phyloP scores from a whole-genome alignment of 2,329 filamentous ascomycete species.

The Colletotrichum eremochloae region DNA sequence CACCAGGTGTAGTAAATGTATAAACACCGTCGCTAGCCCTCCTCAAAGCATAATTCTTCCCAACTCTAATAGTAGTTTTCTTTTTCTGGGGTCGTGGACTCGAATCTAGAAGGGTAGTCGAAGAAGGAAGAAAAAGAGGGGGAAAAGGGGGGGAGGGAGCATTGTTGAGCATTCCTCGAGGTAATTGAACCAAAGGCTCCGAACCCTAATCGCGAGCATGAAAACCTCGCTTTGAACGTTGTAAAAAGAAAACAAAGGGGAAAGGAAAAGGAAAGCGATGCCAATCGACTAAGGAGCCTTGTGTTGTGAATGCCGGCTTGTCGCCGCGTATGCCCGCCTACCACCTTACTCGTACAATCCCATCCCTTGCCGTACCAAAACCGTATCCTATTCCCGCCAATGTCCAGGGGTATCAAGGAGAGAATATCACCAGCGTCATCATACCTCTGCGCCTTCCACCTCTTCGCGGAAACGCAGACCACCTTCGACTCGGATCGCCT shows the following conservation, averaged over 20 bases:
- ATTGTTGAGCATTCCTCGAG: background rate
- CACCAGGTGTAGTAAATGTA: slow-evolving; percentile 12
- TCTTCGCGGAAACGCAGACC: slow-evolving; percentile 72
- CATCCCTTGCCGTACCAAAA: slow-evolving; percentile 13
- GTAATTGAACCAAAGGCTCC: slow-evolving; percentile 11
- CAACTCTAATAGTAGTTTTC: slow-evolving; percentile 16
- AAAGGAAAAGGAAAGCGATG: slow-evolving; percentile 32
- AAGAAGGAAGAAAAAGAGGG: background rate
- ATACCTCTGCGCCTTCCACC: slow-evolving; percentile 67
- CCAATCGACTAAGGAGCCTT: slow-evolving; percentile 3
- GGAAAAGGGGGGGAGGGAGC: background rate
- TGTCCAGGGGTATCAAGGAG: slow-evolving; percentile 29
- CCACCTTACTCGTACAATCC: slow-evolving; percentile 32
- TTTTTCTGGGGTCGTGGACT: slow-evolving; percentile 28
- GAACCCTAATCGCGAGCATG: slow-evolving; percentile 24
- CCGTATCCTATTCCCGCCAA: slow-evolving; percentile 19
- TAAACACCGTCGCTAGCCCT: slow-evolving; percentile 33
- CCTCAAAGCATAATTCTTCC: background rate
- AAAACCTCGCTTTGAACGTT: slow-evolving; percentile 31
- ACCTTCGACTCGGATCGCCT: slow-evolving; percentile 77
- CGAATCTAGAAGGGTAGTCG: slow-evolving; percentile 18
- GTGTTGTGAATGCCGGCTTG: slow-evolving; percentile 16
- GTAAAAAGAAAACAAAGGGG: slow-evolving; percentile 36
- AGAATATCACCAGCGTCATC: slow-evolving; percentile 37
- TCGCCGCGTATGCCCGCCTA: slow-evolving; percentile 16